phyloP scores from a whole-genome alignment of 805 yeast genomes.

The Tetrapisispora iriomotensis region DNA sequence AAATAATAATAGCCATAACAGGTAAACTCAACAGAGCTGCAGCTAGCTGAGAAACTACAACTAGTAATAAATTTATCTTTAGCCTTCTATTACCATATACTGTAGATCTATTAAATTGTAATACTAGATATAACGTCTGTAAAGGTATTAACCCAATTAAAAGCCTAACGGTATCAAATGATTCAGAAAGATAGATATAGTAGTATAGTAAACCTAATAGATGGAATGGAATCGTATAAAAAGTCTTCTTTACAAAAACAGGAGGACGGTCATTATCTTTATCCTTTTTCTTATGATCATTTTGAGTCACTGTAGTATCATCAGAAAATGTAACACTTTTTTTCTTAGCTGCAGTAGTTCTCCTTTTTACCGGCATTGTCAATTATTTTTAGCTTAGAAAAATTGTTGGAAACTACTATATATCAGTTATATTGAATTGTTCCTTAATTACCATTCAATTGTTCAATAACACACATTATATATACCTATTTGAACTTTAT shows the following conservation, averaged over 20 bases:
- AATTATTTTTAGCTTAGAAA: neutral
- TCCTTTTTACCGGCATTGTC: slow-evolving; percentile 17
- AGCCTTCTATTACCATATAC: slow-evolving; percentile 27
- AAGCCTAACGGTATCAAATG: slow-evolving; percentile 21
- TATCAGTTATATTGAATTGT: too few relatives aligned
- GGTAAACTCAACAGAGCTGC: slow-evolving; percentile 20
- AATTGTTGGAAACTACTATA: too few relatives aligned
- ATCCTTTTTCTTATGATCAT: slow-evolving; percentile 15
- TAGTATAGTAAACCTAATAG: slow-evolving; percentile 27
- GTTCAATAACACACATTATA: too few relatives aligned
- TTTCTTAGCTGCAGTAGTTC: slow-evolving; percentile 16
- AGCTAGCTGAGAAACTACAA: slow-evolving; percentile 18
- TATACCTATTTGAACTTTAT: too few relatives aligned
- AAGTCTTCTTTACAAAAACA: slow-evolving; percentile 25
- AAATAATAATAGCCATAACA: slow-evolving; percentile 33
- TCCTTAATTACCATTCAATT: too few relatives aligned
- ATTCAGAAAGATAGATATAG: slow-evolving; percentile 21
- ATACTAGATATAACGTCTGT: slow-evolving; percentile 30
- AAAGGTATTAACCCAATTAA: slow-evolving; percentile 23
- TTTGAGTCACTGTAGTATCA: slow-evolving; percentile 22
- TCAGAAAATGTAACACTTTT: slow-evolving; percentile 28
- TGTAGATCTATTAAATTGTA: slow-evolving; percentile 27
- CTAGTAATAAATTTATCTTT: slow-evolving; percentile 21
- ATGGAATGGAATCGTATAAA: slow-evolving; percentile 26
- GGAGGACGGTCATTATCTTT: slow-evolving; percentile 25